These are phyloP conservation scores for Cynara cardunculus DNA, from an alignment of 129 eudicot species.

Conservation along the genomic window DNA sequence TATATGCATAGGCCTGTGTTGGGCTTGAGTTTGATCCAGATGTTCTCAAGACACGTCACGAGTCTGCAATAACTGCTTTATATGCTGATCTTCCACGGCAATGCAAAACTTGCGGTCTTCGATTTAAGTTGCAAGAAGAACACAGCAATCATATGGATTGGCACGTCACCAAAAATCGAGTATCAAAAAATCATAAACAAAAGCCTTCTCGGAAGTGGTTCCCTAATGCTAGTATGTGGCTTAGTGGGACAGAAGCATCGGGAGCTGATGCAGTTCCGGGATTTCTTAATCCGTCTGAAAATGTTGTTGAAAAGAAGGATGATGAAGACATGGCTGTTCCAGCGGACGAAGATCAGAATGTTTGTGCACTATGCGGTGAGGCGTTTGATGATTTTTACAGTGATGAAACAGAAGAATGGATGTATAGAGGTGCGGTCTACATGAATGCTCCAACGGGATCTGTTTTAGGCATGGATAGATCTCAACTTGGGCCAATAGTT, in stretches of 20 bases:
- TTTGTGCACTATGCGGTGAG: constrained; percentile 90
- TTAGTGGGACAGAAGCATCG: constrained; percentile 71
- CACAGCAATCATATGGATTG: constrained; percentile 98
- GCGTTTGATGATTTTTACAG: constrained; percentile 90
- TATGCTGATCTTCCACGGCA: constrained; percentile 80
- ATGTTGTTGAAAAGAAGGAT: constrained; percentile 48
- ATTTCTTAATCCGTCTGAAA: constrained; percentile 59
- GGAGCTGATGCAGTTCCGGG: constrained; percentile 74
- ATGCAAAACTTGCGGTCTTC: constrained; percentile 90
- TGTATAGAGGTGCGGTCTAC: constrained; percentile 93
- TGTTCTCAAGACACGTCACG: constrained; percentile 73
- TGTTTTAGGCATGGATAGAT: constrained; percentile 61
- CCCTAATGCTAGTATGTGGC: constrained; percentile 79
- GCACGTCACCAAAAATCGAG: constrained; percentile 88
- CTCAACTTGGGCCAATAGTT: constrained; percentile 85
- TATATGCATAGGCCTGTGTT: constrained; percentile 54
- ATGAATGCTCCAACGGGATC: constrained; percentile 68
- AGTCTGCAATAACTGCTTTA: constrained; percentile 62
- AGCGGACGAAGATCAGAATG: constrained; percentile 89
- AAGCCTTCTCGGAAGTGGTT: constrained; percentile 94
- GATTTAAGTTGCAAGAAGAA: constrained; percentile 86
- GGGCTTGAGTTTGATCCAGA: constrained; percentile 84
- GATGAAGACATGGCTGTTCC: constrained; percentile 91
- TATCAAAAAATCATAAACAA: constrained; percentile 72
- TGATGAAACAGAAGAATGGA: constrained; percentile 94